Percentiles rank a stretch among this genome's conserved stretches.
These are phyloP conservation scores for Pinus taeda DNA, from an alignment of 75 land plant species.

Conservation along the genomic window DNA sequence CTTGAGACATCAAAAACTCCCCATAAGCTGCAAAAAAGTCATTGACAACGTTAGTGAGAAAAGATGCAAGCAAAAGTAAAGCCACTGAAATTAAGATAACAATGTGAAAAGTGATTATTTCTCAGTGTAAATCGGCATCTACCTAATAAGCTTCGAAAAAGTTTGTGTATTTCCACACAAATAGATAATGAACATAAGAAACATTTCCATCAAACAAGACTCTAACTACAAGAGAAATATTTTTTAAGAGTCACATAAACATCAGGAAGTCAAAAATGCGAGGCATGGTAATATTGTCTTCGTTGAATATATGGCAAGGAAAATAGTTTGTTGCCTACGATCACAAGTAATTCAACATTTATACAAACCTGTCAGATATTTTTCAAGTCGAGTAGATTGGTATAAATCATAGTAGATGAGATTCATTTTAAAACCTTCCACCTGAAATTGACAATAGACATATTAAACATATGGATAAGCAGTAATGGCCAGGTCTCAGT, in stretches of 20 bases:
- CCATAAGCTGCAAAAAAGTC: constrained; percentile 75
- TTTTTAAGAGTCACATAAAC: background rate
- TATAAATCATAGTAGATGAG: constrained; percentile 93
- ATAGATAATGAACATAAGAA: background rate
- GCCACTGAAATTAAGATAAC: background rate
- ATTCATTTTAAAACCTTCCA: constrained; percentile 99
- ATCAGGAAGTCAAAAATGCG: background rate
- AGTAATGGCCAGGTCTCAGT: background rate
- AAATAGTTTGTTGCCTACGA: background rate
- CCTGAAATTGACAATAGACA: constrained; percentile 33
- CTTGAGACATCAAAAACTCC: constrained; percentile 82
- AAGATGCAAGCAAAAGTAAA: background rate
- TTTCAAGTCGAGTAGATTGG: constrained; percentile 84
- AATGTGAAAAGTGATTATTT: background rate
- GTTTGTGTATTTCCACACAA: background rate
- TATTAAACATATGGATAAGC: constrained; percentile 1
- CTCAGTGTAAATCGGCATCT: background rate
- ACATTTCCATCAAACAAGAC: background rate
- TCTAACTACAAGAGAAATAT: background rate
- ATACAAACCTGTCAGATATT: constrained; percentile 86
- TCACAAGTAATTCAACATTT: background rate
- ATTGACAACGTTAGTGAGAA: constrained; percentile 7
- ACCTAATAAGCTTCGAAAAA: background rate
- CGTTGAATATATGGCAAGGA: background rate
- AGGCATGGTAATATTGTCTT: background rate